These are phyloP conservation scores for Pyrus bretschneideri DNA, from an alignment of 306 rosid species.

Conservation along the genomic window DNA sequence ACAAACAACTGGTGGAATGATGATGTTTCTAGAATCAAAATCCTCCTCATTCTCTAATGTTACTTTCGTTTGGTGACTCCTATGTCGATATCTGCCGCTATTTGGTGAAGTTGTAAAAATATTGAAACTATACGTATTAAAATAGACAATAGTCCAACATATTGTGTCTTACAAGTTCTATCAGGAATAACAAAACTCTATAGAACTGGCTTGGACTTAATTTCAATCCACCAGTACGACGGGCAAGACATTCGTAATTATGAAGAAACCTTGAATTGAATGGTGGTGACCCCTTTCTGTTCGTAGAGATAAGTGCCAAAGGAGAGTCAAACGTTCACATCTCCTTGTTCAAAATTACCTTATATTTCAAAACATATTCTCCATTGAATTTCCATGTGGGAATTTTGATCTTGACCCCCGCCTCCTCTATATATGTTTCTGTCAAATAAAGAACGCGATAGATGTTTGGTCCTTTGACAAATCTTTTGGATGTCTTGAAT, in stretches of 20 bases:
- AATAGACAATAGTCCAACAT: too few relatives aligned
- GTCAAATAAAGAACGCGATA: neutral
- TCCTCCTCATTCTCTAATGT: too few relatives aligned
- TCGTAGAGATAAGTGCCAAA: neutral
- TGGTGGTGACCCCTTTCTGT: neutral
- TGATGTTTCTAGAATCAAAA: too few relatives aligned
- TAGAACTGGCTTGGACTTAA: neutral
- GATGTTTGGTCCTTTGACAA: neutral
- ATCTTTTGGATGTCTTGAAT: neutral
- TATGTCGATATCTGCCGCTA: too few relatives aligned
- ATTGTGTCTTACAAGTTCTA: too few relatives aligned
- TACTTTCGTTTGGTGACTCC: too few relatives aligned
- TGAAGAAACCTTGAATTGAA: neutral
- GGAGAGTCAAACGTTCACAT: neutral
- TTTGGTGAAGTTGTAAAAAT: too few relatives aligned
- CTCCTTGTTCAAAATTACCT: neutral
- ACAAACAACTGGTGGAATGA: too few relatives aligned
- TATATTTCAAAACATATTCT: neutral
- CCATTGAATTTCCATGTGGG: neutral
- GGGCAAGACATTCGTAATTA: neutral
- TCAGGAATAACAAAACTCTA: too few relatives aligned
- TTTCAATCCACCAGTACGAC: neutral
- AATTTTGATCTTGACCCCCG: neutral
- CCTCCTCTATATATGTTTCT: neutral
- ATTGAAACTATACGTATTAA: too few relatives aligned